Evolutionary conservation across 306 rosid genomes (phyloP), one percentile per base, ranked within the genome.

Genomic region (Castanopsis chinensis): DNA sequence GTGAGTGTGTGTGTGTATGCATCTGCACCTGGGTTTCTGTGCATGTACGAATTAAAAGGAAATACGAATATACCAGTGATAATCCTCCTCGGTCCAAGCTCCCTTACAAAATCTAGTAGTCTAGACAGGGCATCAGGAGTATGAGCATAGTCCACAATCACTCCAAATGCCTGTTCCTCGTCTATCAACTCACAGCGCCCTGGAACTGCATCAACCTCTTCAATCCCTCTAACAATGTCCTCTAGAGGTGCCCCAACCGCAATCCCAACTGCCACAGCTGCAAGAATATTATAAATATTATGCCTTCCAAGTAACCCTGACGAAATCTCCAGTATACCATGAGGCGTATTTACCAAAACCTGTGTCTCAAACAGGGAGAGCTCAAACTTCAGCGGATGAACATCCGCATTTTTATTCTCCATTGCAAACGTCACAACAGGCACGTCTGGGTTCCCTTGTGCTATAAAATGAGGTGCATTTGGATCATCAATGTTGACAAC

Each of bases 221-320:
- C 99, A 87, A 92, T 79, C 76, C 99, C 99, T 88, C 96, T 87
- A 82, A 95, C 99, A 80, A 95, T 95, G 80, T 95, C 96, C 85
- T 95, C 99, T 69, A 95, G 85, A 5, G 99, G 99, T 43, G 93
- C 97, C 83, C 99, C 98, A n/a, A 95, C 98, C 3, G 99, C 96
- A 83, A 91, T 87, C 71, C 99, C 97, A 53, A 93, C 94, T 15
- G 99, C 92, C 80, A 95, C 98, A 30, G 96, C 92, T 74, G 98
- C 98, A 81, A 95, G 90, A 82, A 95, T 92, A 83, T 93, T 93
- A 89, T 91, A 91, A 73, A 95, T 89, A 76, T 92, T 95, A 85
- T 92, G 97, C 82, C 89, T 88, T 83, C 96, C 97, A 67, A 95
- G 94, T 87, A 95, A 90, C 72, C 94, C 98, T 0, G 98, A 91